phyloP scores from a whole-genome alignment of 78 protist species.

The Guillardia theta region DNA sequence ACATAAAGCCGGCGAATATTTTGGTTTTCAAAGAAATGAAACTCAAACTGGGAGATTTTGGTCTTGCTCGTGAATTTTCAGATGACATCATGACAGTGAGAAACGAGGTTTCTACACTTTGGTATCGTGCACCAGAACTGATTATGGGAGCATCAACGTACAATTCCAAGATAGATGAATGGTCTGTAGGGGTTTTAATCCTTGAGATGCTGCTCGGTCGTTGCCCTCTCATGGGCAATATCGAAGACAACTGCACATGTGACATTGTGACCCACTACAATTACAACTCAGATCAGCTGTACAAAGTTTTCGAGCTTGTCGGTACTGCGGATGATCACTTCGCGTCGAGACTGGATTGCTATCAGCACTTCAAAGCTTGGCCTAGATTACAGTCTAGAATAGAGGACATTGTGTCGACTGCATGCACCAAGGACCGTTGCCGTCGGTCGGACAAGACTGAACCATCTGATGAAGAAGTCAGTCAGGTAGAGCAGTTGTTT shows the following conservation, averaged over 20 bases:
- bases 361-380: not conserved
- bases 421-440: no score
- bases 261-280: not conserved
- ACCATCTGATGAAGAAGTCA: no score
- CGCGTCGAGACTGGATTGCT: not conserved
- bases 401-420: no score
- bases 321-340: not conserved
- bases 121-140: constrained; percentile 99
- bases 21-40: not conserved
- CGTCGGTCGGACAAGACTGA: no score
- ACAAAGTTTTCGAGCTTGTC: not conserved
- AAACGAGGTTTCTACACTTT: constrained; percentile 95
- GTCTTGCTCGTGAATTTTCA: not conserved
- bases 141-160: constrained; percentile 90
- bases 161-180: constrained; percentile 92
- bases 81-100: not conserved
- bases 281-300: not conserved
- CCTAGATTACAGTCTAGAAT: not conserved
- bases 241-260: not conserved
- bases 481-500: no score
- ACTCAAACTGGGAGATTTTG: not conserved
- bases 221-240: not conserved
- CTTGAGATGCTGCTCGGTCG: constrained; percentile 88
- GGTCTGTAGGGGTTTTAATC: constrained; percentile 96
- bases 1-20: constrained; percentile 4